Evolutionary conservation across 345 rosid species (phyloP).

Genomic region (Balakata baccata): DNA sequence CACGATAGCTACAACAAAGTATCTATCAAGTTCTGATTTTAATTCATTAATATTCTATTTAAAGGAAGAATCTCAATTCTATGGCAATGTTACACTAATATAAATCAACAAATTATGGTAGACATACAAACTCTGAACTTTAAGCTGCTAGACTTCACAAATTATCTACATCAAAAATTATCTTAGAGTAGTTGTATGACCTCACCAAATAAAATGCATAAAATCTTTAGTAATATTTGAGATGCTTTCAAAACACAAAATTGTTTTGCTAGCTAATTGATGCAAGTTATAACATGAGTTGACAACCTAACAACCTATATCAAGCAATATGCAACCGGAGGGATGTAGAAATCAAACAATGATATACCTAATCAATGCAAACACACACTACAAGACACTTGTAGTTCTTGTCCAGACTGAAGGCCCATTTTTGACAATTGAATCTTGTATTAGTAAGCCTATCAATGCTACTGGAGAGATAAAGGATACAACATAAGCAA

Average conservation of each 20-base stretch:
- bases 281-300: not conserved
- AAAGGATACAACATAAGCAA: constrained; percentile 89
- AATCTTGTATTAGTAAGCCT: constrained; percentile 87
- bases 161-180: no score
- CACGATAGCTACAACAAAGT: constrained; percentile 47
- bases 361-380: constrained; percentile 75
- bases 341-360: not conserved
- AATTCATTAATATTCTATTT: not conserved
- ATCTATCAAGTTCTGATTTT: no score
- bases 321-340: constrained; percentile 1
- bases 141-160: not conserved
- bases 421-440: constrained; percentile 69
- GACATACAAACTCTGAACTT: no score
- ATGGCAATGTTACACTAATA: not conserved
- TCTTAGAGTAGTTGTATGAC: no score
- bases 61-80: not conserved
- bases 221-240: not conserved
- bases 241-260: not conserved
- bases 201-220: no score
- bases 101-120: no score
- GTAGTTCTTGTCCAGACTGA: constrained; percentile 95
- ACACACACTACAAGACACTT: constrained; percentile 87
- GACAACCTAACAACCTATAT: not conserved
- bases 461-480: constrained; percentile 93
- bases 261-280: not conserved